A percentile compares a stretch with the other conserved stretches of the same genome.
Evolutionary conservation across 2,329 filamentous ascomycete species (phyloP).

Genomic region (Rutstroemia sp.): DNA sequence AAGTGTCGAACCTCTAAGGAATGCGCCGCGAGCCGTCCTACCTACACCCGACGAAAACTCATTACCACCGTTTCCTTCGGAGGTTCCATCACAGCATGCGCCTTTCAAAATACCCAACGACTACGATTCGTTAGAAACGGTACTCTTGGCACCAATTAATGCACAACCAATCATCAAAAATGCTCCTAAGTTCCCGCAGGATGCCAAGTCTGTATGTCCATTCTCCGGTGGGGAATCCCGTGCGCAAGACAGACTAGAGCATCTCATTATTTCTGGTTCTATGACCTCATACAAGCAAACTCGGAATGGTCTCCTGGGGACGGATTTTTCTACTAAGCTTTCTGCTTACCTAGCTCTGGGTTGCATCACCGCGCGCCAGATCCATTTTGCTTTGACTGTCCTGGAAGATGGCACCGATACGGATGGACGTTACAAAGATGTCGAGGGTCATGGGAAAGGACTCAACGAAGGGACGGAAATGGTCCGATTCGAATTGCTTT

Average conservation of each 20-base stretch:
- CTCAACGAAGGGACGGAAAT: conserved; percentile 65
- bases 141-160: conserved; percentile 51
- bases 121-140: conserved; percentile 44
- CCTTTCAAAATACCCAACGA: conserved; percentile 58
- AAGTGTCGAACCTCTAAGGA: conserved; percentile 61
- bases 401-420: conserved; percentile 56
- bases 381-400: conserved; percentile 58
- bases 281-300: conserved; percentile 62
- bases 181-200: conserved; percentile 45
- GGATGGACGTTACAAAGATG: conserved; percentile 17
- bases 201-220: conserved; percentile 52
- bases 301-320: conserved; percentile 62
- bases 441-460: conserved; percentile 52
- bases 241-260: conserved; percentile 49
- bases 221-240: conserved; percentile 60
- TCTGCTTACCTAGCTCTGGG: conserved; percentile 68
- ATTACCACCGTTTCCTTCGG: conserved; percentile 50
- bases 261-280: conserved; percentile 53
- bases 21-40: conserved; percentile 51
- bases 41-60: conserved; percentile 42
- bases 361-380: conserved; percentile 63
- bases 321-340: conserved; percentile 68
- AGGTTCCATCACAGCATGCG: conserved; percentile 48
- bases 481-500: conserved; percentile 67
- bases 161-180: conserved; percentile 40